Conservation (phyloP, 306 rosid species). For the Citrullus amarus region DNA sequence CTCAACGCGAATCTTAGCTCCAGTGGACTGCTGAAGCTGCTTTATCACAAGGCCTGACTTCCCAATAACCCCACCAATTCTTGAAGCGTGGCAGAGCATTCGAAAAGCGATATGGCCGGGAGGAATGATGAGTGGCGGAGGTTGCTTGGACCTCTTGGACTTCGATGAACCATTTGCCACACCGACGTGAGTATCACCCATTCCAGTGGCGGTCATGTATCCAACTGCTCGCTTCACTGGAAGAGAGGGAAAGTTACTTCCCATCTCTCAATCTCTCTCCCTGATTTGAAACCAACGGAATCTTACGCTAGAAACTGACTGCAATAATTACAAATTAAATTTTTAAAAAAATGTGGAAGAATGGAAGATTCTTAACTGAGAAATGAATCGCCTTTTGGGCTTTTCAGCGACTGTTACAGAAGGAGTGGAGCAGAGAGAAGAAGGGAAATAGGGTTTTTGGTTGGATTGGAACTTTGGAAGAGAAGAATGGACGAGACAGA, state of each 20-base stretch:
- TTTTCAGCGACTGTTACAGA: not conserved
- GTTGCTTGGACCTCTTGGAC: slow-evolving; percentile 56
- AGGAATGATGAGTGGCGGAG: slow-evolving; percentile 34
- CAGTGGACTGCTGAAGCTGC: slow-evolving; percentile 66
- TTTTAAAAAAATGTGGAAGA: not conserved
- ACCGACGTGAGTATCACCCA: slow-evolving; percentile 28
- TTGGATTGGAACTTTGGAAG: not conserved
- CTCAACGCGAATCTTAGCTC: slow-evolving; percentile 82
- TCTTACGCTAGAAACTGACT: not conserved
- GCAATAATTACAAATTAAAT: not conserved
- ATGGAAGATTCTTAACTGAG: not conserved
- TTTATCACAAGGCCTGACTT: slow-evolving; percentile 67
- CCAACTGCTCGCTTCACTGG: slow-evolving; percentile 53
- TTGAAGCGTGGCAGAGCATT: slow-evolving; percentile 72
- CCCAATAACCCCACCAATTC: slow-evolving; percentile 92
- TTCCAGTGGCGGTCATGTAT: slow-evolving; percentile 3
- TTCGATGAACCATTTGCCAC: slow-evolving; percentile 43
- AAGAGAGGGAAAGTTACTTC: slow-evolving; percentile 48
- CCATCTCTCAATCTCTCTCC: slow-evolving; percentile 32
- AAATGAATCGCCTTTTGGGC: not conserved
- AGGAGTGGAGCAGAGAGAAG: not conserved
- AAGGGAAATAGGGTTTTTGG: slow-evolving; percentile 10
- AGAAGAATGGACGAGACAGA: not conserved
- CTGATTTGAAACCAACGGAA: not conserved
- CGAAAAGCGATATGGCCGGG: slow-evolving; percentile 72